Evolutionary conservation across 2,329 filamentous ascomycete species (phyloP).

Genomic region (Hymenoscyphus repandus): DNA sequence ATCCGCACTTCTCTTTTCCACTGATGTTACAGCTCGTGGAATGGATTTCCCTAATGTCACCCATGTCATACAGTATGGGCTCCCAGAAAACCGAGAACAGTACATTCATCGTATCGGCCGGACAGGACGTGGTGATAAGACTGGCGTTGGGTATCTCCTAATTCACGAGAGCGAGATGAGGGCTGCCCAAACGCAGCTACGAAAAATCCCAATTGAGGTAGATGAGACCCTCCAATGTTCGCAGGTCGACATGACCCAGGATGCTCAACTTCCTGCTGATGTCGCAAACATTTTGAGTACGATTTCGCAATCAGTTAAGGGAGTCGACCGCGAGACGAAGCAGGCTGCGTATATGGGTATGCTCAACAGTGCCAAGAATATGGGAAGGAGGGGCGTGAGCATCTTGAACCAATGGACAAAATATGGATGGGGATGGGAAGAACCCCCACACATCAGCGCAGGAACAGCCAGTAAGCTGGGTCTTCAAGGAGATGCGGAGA

Average conservation of each 20-base stretch:
- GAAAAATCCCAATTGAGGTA: conserved; percentile 26
- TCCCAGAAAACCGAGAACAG: conserved; percentile 58
- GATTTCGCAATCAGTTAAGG: conserved; percentile 26
- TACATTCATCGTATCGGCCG: conserved; percentile 75
- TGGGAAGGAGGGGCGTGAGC: conserved; percentile 7
- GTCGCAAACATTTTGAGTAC: conserved; percentile 25
- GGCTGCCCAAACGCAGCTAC: conserved; percentile 20
- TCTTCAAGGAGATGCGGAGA: conserved; percentile 9
- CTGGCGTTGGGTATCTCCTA: conserved; percentile 53
- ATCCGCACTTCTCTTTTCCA: conserved; percentile 66
- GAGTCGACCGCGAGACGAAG: conserved; percentile 23
- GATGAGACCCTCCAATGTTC: conserved; percentile 23
- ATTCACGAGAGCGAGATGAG: conserved; percentile 18
- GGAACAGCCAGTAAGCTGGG: conserved; percentile 23
- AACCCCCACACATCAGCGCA: conserved; percentile 24
- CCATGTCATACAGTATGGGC: conserved; percentile 69
- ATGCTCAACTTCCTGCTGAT: conserved; percentile 29
- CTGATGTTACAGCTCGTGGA: conserved; percentile 75
- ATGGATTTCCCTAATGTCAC: conserved; percentile 81
- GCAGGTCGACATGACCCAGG: conserved; percentile 31
- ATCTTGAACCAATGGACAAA: conserved; percentile 27
- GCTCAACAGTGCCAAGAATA: conserved; percentile 12
- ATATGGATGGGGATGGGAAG: conserved; percentile 31
- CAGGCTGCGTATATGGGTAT: conserved; percentile 24
- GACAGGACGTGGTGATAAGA: conserved; percentile 69